Evolutionary conservation across 495 filamentous ascomycete species (phyloP).

Genomic region (Pseudotulostoma volvatum): DNA sequence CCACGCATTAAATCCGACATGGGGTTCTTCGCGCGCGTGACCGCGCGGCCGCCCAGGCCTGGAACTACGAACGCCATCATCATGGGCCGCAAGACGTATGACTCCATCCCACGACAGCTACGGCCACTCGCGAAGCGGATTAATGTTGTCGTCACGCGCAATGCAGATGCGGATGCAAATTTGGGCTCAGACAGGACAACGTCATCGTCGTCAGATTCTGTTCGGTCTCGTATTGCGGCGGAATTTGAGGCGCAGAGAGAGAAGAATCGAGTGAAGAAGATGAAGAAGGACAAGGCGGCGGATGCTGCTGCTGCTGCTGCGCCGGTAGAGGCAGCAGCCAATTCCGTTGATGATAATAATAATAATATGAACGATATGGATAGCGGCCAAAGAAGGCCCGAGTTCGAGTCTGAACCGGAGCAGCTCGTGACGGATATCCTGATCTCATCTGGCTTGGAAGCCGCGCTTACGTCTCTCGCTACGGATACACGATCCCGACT

Average conservation of each 20-base stretch:
- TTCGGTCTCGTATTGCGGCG: constrained; percentile 11
- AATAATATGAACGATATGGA: background rate
- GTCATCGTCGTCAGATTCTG: no score
- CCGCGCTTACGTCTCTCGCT: constrained; percentile 33
- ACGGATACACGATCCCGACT: constrained; percentile 9
- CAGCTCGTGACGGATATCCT: constrained; percentile 22
- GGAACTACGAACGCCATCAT: constrained; percentile 58
- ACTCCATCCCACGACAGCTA: constrained; percentile 58
- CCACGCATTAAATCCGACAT: constrained; percentile 75
- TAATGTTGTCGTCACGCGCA: constrained; percentile 61
- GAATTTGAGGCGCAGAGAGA: constrained; percentile 12
- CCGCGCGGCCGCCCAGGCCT: constrained; percentile 39
- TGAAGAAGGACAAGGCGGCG: constrained; percentile 1
- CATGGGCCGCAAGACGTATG: constrained; percentile 96
- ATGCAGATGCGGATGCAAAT: no score
- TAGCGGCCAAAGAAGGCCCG: constrained; percentile 3
- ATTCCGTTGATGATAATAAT: background rate
- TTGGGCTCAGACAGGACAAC: background rate
- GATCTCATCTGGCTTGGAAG: constrained; percentile 33
- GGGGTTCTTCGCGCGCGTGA: constrained; percentile 84
- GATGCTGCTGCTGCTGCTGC: constrained; percentile 8
- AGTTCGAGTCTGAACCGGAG: no score
- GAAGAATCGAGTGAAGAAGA: constrained; percentile 6
- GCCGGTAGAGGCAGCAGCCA: constrained; percentile 1
- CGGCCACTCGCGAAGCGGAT: constrained; percentile 63